Base-by-base conservation (phyloP, 371 early-diverging fungal genomes). In the Lichtheimia ramosa region DNA sequence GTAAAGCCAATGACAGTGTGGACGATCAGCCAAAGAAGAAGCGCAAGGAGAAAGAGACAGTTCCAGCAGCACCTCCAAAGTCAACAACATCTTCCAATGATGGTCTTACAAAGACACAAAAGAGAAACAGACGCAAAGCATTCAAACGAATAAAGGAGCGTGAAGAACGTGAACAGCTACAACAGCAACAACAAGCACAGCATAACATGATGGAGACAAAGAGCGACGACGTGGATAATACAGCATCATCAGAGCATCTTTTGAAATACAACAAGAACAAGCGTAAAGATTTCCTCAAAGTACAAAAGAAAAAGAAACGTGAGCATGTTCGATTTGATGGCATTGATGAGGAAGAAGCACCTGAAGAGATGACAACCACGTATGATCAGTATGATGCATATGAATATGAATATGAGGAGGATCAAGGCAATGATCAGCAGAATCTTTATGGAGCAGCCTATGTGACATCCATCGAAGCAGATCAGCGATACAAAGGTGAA, bases 21-120 rank as follows among this genome's bases (percentile, higher is more conserved):
- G 34, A 34, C 34, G 34, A 34, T 2, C 13, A 46, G 46, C 18
- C 46, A 60, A 63, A 64, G 0, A 51, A 25, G 53, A 20, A 25
- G 39, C 39, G 34, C 12, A 53, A 39, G 5, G 39, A 53, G 34
- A 21, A 27, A 23, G 18, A 52, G 39, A 39, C 20, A 34, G 16
- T 13, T 43, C n/a, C n/a, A 43, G 3, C 43, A 43, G 5, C 46
- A 16, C 18, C 46, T 6, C n/a, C 46, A 46, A 10, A 5, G 21
- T 16, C 46, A 46, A 16, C 46, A 16, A 14, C 46, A 46, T 4
- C 46, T 6, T 18, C 46, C 16, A 16, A 16, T 12, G 18, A 46
- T n/a, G 6, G 34, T 5, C 46, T 46, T 5, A 46, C 46, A 46
- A 46, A 21, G 21, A 46, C 46, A 18, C 46, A 46, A 46, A 46